Percentiles rank a stretch among this genome's conserved stretches.
These are phyloP conservation scores for Quercus bicolor DNA, from an alignment of 306 rosid species.

Conservation along the genomic window DNA sequence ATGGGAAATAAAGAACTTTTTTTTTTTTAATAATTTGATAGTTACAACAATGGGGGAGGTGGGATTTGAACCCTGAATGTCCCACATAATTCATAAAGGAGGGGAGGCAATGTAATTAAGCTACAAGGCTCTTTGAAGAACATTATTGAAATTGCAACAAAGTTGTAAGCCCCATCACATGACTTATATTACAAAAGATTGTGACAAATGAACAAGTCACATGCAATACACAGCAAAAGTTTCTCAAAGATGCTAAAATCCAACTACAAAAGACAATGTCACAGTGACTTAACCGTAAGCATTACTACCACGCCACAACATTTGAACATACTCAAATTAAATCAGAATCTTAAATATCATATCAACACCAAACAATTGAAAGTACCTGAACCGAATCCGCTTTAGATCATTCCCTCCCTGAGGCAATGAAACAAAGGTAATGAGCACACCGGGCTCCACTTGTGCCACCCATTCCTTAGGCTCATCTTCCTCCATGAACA, in stretches of 20 bases:
- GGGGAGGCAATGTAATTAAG: too few relatives aligned
- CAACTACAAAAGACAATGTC: slow-evolving; percentile 45
- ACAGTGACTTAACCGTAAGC: slow-evolving; percentile 20
- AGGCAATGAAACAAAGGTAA: slow-evolving; percentile 89
- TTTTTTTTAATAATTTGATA: slow-evolving; percentile 16
- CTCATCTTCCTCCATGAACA: slow-evolving; percentile 91
- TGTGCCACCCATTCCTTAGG: slow-evolving; percentile 97
- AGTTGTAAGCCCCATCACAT: slow-evolving; percentile 28
- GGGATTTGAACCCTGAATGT: too few relatives aligned
- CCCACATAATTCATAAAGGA: too few relatives aligned
- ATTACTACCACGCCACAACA: slow-evolving; percentile 39
- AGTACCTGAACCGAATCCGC: slow-evolving; percentile 92
- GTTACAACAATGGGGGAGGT: too few relatives aligned
- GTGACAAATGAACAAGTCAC: slow-evolving; percentile 35
- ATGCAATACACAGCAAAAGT: slow-evolving; percentile 30
- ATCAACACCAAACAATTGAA: slow-evolving; percentile 23
- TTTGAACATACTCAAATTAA: slow-evolving; percentile 35
- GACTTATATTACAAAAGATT: slow-evolving; percentile 31
- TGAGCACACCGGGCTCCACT: slow-evolving; percentile 97
- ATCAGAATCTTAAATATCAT: slow-evolving; percentile 26
- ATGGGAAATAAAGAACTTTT: slow-evolving; percentile 21
- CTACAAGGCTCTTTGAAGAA: slow-evolving; percentile 12
- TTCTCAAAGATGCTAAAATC: slow-evolving; percentile 14
- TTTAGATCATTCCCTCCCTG: slow-evolving; percentile 96
- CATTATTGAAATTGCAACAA: slow-evolving; percentile 32